A percentile compares a stretch with the other conserved stretches of the same genome.
These are phyloP conservation scores for Kodamaea plutei DNA, from an alignment of 1,139 yeast genomes.

Conservation along the genomic window DNA sequence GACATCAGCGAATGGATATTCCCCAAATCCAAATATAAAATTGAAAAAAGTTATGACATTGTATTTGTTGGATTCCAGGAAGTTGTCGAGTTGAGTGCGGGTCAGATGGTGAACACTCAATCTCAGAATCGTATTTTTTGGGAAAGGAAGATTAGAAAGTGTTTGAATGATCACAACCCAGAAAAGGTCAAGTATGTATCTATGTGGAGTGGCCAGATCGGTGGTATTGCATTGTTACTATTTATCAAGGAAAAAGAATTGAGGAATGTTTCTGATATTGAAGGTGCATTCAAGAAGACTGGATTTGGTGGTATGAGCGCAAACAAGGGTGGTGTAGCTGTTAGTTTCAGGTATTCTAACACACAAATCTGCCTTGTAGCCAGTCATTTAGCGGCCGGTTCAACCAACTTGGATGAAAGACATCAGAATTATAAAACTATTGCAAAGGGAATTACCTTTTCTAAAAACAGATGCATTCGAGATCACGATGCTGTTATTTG, in stretches of 20 bases:
- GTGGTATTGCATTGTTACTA: slow-evolving; percentile 75
- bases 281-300: slow-evolving; percentile 81
- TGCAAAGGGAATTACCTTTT: slow-evolving; percentile 51
- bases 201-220: slow-evolving; percentile 84
- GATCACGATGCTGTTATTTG: slow-evolving; percentile 89
- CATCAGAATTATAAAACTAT: slow-evolving; percentile 69
- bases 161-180: slow-evolving; percentile 44
- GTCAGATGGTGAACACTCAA: slow-evolving; percentile 83
- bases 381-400: slow-evolving; percentile 91
- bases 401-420: slow-evolving; percentile 70
- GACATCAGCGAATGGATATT: slow-evolving; percentile 56
- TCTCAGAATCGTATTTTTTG: slow-evolving; percentile 67
- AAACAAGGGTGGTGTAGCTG: slow-evolving; percentile 91
- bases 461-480: slow-evolving; percentile 45
- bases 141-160: slow-evolving; percentile 64
- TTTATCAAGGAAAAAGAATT: slow-evolving; percentile 28
- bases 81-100: slow-evolving; percentile 85
- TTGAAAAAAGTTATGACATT: slow-evolving; percentile 50
- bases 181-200: slow-evolving; percentile 53
- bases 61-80: slow-evolving; percentile 88
- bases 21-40: slow-evolving; percentile 29
- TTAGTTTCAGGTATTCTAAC: slow-evolving; percentile 71
- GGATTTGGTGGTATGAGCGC: slow-evolving; percentile 77
- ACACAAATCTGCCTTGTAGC: slow-evolving; percentile 29
- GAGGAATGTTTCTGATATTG: slow-evolving; percentile 56